A percentile compares a stretch with the other conserved stretches of the same genome.
phyloP scores from a whole-genome alignment of 1,284 basidiomycete genomes.

The Rhodotorula sp. region DNA sequence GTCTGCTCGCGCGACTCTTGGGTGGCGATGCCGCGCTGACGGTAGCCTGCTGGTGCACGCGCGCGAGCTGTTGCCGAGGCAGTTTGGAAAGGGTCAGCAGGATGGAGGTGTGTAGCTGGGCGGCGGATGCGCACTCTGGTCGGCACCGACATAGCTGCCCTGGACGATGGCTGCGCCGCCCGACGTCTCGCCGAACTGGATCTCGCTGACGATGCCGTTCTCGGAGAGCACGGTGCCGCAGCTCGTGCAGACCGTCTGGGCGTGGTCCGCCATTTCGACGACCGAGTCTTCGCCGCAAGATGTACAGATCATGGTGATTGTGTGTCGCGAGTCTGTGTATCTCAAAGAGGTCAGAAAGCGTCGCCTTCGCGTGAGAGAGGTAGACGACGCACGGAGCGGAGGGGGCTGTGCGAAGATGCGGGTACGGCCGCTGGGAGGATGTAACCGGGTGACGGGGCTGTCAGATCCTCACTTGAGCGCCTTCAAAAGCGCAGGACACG shows the following conservation, averaged over 20 bases:
- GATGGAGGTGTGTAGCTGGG: too few relatives aligned
- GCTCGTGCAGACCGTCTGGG: slow-evolving; percentile 37
- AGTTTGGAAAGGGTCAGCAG: not conserved
- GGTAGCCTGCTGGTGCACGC: slow-evolving; percentile 73
- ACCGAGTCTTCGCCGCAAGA: slow-evolving; percentile 36
- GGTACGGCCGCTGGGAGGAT: too few relatives aligned
- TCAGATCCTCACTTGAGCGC: too few relatives aligned
- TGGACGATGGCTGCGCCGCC: slow-evolving; percentile 92
- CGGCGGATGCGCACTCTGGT: slow-evolving; percentile 72
- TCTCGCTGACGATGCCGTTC: slow-evolving; percentile 88
- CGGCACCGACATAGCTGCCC: slow-evolving; percentile 89
- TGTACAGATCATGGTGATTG: slow-evolving; percentile 30
- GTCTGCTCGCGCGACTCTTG: slow-evolving; percentile 83
- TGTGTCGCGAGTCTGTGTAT: not conserved
- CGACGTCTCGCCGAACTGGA: slow-evolving; percentile 90
- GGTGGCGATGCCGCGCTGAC: slow-evolving; percentile 60
- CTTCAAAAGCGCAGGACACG: too few relatives aligned
- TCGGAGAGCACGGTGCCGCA: slow-evolving; percentile 69
- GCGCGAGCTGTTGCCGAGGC: slow-evolving; percentile 63
- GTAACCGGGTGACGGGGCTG: too few relatives aligned
- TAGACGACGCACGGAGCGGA: too few relatives aligned
- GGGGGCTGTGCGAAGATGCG: too few relatives aligned
- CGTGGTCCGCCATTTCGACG: slow-evolving; percentile 37
- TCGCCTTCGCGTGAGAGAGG: too few relatives aligned
- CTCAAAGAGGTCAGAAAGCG: not conserved